A percentile compares a stretch with the other conserved stretches of the same genome.
Evolutionary conservation across 345 rosid genomes (phyloP).

Genomic region (Eutrema heterophyllum): DNA sequence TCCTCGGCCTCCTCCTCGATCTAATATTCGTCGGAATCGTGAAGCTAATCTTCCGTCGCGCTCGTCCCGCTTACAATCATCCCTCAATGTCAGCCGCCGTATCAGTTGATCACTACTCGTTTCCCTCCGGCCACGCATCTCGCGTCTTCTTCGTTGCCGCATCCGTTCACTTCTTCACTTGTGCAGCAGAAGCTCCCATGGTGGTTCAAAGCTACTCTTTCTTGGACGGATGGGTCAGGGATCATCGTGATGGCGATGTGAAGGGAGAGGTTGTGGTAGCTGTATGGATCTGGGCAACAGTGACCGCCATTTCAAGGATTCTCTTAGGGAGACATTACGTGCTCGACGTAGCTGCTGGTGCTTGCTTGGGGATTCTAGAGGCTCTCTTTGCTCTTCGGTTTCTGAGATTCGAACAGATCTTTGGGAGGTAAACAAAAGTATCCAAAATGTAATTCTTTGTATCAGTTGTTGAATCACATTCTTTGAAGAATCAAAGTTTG

Average conservation of each 20-base stretch:
- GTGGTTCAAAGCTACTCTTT: neutral
- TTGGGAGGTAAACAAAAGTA: conserved; percentile 16
- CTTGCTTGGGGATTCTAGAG: conserved; percentile 55
- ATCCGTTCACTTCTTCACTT: conserved; percentile 39
- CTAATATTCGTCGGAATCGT: conserved; percentile 62
- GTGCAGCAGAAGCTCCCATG: neutral
- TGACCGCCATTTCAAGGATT: conserved; percentile 69
- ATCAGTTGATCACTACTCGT: conserved; percentile 69
- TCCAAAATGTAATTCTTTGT: neutral
- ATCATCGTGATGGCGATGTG: conserved; percentile 8
- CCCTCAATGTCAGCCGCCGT: conserved; percentile 73
- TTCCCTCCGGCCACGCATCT: conserved; percentile 94
- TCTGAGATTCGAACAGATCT: conserved; percentile 31
- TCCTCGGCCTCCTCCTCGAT: conserved; percentile 81
- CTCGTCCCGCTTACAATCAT: conserved; percentile 73
- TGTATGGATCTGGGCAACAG: conserved; percentile 62
- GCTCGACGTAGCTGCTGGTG: conserved; percentile 66
- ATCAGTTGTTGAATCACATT: neutral
- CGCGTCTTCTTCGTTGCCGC: conserved; percentile 73
- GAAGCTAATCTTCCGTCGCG: conserved; percentile 72
- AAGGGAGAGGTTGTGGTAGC: conserved; percentile 26
- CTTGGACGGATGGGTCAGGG: conserved; percentile 29
- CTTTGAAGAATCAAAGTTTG: conserved; percentile 7
- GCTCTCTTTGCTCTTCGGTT: conserved; percentile 49
- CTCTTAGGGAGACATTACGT: conserved; percentile 77